These are phyloP conservation scores for Pisolithus tinctorius DNA, from an alignment of 768 basidiomycete genomes.

Conservation along the genomic window DNA sequence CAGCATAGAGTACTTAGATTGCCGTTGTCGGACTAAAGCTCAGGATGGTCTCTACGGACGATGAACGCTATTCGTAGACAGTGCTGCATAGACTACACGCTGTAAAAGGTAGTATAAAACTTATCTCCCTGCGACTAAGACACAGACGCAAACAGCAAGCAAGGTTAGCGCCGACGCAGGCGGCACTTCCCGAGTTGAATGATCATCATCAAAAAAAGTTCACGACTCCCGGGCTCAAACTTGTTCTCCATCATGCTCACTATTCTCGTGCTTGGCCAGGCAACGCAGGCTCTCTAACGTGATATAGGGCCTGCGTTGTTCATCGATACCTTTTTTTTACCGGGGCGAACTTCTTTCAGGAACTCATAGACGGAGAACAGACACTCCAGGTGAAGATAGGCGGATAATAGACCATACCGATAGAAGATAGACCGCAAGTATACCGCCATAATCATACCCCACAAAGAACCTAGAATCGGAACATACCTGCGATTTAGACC, in stretches of 20 bases:
- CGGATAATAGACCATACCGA: conserved; percentile 7
- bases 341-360: neutral
- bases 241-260: conserved; percentile 1
- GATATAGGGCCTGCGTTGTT: conserved; percentile 16
- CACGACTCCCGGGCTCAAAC: too few relatives aligned
- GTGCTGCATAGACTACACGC: too few relatives aligned
- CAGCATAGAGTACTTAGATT: too few relatives aligned
- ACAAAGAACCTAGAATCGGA: neutral
- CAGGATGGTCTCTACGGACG: too few relatives aligned
- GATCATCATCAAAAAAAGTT: too few relatives aligned
- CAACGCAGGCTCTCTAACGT: conserved; percentile 36
- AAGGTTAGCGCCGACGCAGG: too few relatives aligned
- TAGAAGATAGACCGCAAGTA: conserved; percentile 6
- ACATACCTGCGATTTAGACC: neutral
- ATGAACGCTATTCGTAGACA: too few relatives aligned
- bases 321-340: conserved; percentile 1
- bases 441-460: neutral
- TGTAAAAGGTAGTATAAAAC: too few relatives aligned
- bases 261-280: conserved; percentile 48
- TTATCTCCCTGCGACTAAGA: too few relatives aligned
- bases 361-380: neutral
- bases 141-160: too few relatives aligned
- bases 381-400: conserved; percentile 9
- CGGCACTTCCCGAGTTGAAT: too few relatives aligned
- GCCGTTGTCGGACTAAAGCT: too few relatives aligned